Evolutionary conservation across 208 protist genomes (phyloP).

Genomic region (Crithidia acanthocephali): DNA sequence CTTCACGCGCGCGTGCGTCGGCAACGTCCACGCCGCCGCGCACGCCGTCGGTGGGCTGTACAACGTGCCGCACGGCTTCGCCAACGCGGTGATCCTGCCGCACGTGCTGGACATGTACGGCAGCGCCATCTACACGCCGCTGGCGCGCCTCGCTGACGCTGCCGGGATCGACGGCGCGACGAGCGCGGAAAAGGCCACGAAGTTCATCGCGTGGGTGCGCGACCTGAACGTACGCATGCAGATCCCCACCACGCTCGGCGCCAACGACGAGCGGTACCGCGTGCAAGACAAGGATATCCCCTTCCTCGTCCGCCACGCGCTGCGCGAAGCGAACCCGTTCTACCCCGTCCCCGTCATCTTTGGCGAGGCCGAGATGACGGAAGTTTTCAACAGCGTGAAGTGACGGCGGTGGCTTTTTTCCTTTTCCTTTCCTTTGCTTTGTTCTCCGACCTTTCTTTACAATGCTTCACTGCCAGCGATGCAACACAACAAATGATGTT

Average conservation of each 20-base stretch:
- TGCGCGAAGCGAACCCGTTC: conserved; percentile 59
- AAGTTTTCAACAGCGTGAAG: conserved; percentile 34
- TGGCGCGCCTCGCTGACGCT: conserved; percentile 45
- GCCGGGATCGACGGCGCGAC: conserved; percentile 32
- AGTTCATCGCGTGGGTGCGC: conserved; percentile 56
- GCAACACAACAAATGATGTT: no score
- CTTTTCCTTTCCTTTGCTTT: neutral
- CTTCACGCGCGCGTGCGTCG: conserved; percentile 89
- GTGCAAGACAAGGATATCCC: conserved; percentile 50
- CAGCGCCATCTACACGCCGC: conserved; percentile 29
- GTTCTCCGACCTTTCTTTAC: neutral
- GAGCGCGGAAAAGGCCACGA: conserved; percentile 44
- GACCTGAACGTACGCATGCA: conserved; percentile 50
- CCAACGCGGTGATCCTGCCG: conserved; percentile 82
- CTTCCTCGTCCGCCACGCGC: conserved; percentile 42
- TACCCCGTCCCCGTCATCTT: conserved; percentile 76
- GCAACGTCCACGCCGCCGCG: conserved; percentile 82
- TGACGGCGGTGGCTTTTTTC: conserved; percentile 21
- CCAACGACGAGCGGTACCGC: conserved; percentile 31
- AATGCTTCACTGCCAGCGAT: no score
- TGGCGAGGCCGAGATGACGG: conserved; percentile 46
- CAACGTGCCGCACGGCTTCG: conserved; percentile 81
- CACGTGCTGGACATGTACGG: conserved; percentile 72
- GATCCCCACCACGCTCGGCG: conserved; percentile 44
- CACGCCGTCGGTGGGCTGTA: conserved; percentile 80